phyloP scores from a whole-genome alignment of 768 basidiomycete species.

The Rhizopogon vulgaris region DNA sequence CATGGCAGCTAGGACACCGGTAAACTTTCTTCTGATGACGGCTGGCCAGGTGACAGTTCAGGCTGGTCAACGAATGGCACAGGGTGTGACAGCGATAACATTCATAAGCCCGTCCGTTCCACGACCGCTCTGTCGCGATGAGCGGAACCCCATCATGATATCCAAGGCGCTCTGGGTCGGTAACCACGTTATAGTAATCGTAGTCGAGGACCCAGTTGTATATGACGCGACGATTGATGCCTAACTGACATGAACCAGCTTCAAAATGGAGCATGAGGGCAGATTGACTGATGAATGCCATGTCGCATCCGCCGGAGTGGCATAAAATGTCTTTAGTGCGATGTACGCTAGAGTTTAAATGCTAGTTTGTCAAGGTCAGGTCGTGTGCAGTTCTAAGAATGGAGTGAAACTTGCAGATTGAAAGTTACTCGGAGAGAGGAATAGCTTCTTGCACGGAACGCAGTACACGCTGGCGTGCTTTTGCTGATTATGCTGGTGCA shows the following conservation, averaged over 20 bases:
- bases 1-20: constrained; percentile 47
- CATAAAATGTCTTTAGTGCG: constrained; percentile 30
- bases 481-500: constrained; percentile 46
- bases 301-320: constrained; percentile 36
- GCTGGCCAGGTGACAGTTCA: constrained; percentile 63
- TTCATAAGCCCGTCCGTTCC: constrained; percentile 44
- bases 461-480: constrained; percentile 40
- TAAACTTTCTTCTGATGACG: constrained; percentile 50
- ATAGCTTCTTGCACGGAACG: constrained; percentile 34
- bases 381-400: background rate
- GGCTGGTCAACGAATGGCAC: constrained; percentile 33
- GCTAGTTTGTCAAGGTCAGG: constrained; percentile 22
- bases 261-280: constrained; percentile 62
- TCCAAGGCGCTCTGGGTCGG: constrained; percentile 47
- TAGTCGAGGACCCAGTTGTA: constrained; percentile 30
- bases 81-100: constrained; percentile 54
- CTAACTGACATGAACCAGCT: constrained; percentile 48
- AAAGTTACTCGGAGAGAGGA: constrained; percentile 24
- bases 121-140: constrained; percentile 32
- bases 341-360: constrained; percentile 51
- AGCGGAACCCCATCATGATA: constrained; percentile 3
- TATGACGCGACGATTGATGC: constrained; percentile 34
- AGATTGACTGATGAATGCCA: constrained; percentile 45
- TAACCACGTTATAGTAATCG: constrained; percentile 47
- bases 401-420: constrained; percentile 6